phyloP scores from a whole-genome alignment of 331 rosid genomes.

The Arachis monticola region DNA sequence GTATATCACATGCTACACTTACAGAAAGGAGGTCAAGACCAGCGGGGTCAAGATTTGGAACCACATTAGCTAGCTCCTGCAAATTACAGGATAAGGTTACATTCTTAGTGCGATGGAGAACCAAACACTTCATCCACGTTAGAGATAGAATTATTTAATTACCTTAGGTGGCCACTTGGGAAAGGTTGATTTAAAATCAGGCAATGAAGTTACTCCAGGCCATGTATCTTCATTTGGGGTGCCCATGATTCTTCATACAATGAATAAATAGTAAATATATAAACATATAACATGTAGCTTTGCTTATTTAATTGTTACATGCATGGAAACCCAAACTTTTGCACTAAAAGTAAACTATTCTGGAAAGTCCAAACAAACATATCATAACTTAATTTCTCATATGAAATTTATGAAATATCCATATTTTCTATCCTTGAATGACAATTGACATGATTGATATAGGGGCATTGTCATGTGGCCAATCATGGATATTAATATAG shows the following conservation, averaged over 20 bases:
- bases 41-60: conserved; percentile 82
- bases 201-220: conserved; percentile 98
- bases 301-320: conserved; percentile 27
- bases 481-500: conserved; percentile 1
- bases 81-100: conserved; percentile 29
- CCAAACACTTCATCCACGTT: conserved; percentile 10
- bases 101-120: conserved; percentile 14
- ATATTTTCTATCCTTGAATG: background rate
- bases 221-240: conserved; percentile 93
- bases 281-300: no score
- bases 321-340: background rate
- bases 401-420: conserved; percentile 8
- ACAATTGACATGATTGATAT: background rate
- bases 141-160: conserved; percentile 31
- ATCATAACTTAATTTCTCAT: background rate
- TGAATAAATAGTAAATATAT: background rate
- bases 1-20: conserved; percentile 50
- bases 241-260: conserved; percentile 81
- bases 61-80: conserved; percentile 81
- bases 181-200: conserved; percentile 92
- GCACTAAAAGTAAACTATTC: background rate
- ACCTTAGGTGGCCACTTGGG: conserved; percentile 94
- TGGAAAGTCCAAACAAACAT: background rate
- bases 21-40: conserved; percentile 91
- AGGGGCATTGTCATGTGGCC: no score